Percentiles rank a stretch among this genome's conserved stretches.
Evolutionary conservation across 345 rosid species (phyloP).

Genomic region (Populus pruinosa): DNA sequence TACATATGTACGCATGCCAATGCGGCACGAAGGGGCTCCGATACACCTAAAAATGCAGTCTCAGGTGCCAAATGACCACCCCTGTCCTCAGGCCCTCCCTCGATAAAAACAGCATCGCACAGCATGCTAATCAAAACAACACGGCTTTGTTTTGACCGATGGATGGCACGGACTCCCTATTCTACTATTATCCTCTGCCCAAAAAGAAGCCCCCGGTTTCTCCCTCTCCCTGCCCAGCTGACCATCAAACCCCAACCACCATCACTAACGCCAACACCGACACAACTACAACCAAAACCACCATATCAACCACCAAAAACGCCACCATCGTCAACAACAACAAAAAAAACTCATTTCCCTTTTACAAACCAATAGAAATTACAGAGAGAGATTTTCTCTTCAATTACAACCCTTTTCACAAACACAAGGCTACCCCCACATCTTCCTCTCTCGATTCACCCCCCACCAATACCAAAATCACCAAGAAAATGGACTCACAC

Average conservation of each 20-base stretch:
- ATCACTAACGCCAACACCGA: neutral
- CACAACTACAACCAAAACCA: too few species aligned
- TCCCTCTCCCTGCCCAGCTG: neutral
- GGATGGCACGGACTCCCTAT: neutral
- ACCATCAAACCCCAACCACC: neutral
- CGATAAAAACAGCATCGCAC: too few species aligned
- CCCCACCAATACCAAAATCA: neutral
- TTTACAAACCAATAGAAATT: too few species aligned
- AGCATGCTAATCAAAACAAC: neutral
- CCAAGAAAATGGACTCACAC: constrained; percentile 37
- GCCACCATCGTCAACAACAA: too few species aligned
- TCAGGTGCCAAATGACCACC: too few species aligned
- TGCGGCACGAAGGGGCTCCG: too few species aligned
- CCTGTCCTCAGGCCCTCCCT: too few species aligned
- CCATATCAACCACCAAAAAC: neutral
- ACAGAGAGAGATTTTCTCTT: neutral
- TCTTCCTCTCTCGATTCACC: neutral
- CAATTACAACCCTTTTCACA: neutral
- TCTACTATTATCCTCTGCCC: neutral
- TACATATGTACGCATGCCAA: too few species aligned
- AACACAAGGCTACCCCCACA: neutral
- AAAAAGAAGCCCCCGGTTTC: neutral
- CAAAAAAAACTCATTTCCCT: neutral
- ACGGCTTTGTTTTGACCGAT: neutral
- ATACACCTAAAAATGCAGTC: too few species aligned